Evolutionary conservation across 768 basidiomycete genomes (phyloP).

Genomic region (Boletus tomentosulus): DNA sequence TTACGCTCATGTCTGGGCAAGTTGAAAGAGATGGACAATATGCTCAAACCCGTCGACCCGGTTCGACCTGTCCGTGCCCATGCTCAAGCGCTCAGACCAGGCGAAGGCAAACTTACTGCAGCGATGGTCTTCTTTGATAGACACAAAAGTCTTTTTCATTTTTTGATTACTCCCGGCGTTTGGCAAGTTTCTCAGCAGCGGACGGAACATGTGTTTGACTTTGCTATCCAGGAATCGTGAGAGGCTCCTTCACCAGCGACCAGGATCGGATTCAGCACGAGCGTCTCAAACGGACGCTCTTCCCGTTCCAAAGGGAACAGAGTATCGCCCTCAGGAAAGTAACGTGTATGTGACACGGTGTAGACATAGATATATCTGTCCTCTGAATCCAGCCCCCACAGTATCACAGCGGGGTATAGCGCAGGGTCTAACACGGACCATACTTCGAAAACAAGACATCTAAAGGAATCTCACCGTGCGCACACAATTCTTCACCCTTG

Average conservation of each 20-base stretch:
- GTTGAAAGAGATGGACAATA: background rate
- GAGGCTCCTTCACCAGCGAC: background rate
- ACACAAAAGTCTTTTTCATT: background rate
- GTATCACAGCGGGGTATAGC: too few species aligned
- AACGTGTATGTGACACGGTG: too few species aligned
- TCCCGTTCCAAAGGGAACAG: background rate
- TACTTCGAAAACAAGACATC: too few species aligned
- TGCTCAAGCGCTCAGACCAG: background rate
- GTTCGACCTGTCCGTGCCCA: too few species aligned
- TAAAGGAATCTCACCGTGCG: too few species aligned
- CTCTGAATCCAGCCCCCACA: too few species aligned
- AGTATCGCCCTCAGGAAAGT: too few species aligned
- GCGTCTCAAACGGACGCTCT: background rate
- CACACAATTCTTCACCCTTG: too few species aligned
- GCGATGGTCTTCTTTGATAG: background rate
- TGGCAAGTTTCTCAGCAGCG: background rate
- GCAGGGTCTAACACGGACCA: too few species aligned
- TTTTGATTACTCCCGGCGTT: background rate
- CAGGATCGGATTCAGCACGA: background rate
- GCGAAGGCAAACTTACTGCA: background rate
- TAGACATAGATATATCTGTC: too few species aligned
- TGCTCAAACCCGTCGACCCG: background rate
- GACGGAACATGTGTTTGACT: background rate
- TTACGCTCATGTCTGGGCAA: background rate
- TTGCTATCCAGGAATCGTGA: background rate